Percentiles rank a stretch among this genome's conserved stretches.
Evolutionary conservation across 805 yeast genomes (phyloP).

Genomic region (Ogataea pilisensis): DNA sequence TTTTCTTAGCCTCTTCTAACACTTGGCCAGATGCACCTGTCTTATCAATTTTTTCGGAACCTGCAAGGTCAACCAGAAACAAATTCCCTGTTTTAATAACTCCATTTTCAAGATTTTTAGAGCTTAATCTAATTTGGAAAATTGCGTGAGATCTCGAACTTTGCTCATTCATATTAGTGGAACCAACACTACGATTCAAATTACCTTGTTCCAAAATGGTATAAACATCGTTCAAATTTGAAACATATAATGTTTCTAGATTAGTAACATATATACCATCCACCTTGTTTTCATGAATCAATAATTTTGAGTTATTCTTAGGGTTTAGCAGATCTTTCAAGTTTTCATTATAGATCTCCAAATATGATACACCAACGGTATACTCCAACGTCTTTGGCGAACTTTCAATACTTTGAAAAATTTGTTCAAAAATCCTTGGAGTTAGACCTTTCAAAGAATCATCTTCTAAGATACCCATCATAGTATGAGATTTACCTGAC

Average conservation of each 20-base stretch:
- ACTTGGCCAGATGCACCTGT: slow-evolving; percentile 75
- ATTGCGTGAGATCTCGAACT: slow-evolving; percentile 81
- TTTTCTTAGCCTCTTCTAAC: slow-evolving; percentile 78
- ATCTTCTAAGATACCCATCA: slow-evolving; percentile 54
- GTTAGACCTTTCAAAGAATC: slow-evolving; percentile 53
- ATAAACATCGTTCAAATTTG: slow-evolving; percentile 54
- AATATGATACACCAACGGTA: slow-evolving; percentile 62
- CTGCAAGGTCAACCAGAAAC: slow-evolving; percentile 80
- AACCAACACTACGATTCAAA: slow-evolving; percentile 47
- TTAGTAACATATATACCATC: slow-evolving; percentile 71
- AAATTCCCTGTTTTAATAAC: slow-evolving; percentile 58
- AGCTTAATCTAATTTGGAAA: slow-evolving; percentile 63
- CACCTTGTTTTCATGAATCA: slow-evolving; percentile 59
- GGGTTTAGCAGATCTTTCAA: slow-evolving; percentile 65
- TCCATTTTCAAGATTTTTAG: slow-evolving; percentile 51
- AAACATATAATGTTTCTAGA: slow-evolving; percentile 58
- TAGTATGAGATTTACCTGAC: slow-evolving; percentile 79
- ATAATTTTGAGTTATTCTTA: slow-evolving; percentile 33
- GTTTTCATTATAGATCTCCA: slow-evolving; percentile 81
- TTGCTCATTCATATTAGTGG: slow-evolving; percentile 68
- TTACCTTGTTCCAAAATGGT: slow-evolving; percentile 57
- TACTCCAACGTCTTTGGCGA: slow-evolving; percentile 54
- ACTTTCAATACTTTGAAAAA: slow-evolving; percentile 51
- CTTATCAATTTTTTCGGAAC: slow-evolving; percentile 75
- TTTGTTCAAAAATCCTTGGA: slow-evolving; percentile 64